Evolutionary conservation across 306 rosid species (phyloP).

Genomic region (Vicia faba): DNA sequence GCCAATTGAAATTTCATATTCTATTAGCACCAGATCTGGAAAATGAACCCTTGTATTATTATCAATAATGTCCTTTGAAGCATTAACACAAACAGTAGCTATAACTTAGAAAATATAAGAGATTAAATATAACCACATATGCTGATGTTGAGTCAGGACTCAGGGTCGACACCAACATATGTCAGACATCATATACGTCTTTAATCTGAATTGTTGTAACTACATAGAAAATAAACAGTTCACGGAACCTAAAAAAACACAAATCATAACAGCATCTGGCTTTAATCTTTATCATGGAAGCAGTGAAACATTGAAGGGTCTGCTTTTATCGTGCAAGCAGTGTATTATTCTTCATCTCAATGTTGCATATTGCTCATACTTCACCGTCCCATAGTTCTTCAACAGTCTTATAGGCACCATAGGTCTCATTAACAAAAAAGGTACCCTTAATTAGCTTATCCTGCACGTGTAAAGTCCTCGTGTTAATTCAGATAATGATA

Average conservation of each 20-base stretch:
- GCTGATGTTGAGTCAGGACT: not conserved
- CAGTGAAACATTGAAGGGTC: not conserved
- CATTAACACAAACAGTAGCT: not conserved
- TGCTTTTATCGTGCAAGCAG: not conserved
- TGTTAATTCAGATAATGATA: not conserved
- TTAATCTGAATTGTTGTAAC: not conserved
- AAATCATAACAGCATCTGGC: not conserved
- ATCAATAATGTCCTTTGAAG: not conserved
- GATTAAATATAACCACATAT: not conserved
- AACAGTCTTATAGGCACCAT: constrained; percentile 46
- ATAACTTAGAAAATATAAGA: no score
- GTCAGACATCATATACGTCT: not conserved
- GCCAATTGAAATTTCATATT: not conserved
- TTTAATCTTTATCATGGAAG: constrained; percentile 1
- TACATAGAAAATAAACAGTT: not conserved
- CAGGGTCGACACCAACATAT: not conserved
- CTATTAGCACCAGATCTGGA: not conserved
- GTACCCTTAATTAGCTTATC: constrained; percentile 50
- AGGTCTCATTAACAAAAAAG: constrained; percentile 42
- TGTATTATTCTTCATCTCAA: constrained; percentile 7
- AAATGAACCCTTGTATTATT: not conserved
- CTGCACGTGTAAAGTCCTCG: constrained; percentile 43
- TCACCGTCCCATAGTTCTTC: constrained; percentile 77
- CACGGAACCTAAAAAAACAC: not conserved
- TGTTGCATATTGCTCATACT: constrained; percentile 41